Base-by-base conservation (phyloP, 495 filamentous ascomycete species). In the Coniosporium apollinis region DNA sequence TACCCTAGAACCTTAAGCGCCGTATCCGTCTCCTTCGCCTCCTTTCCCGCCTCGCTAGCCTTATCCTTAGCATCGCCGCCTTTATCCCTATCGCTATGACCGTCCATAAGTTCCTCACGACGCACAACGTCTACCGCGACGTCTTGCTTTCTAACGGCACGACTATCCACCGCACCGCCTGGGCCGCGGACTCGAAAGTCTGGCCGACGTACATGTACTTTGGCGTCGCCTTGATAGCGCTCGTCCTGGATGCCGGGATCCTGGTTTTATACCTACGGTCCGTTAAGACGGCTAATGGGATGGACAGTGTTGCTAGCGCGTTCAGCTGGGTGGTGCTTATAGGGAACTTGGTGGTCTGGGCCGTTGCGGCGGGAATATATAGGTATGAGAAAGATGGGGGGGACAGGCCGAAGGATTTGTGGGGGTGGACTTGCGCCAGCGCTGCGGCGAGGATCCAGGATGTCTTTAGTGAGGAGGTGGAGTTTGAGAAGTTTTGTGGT, bases 341-440 rank as follows among this genome's bases (percentile, higher is more conserved):
- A 1, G 37, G 17, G 10, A 31, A 45, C n/a, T 16, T 45, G 20
- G 26, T 31, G 8, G 21, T 40, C 4, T 45, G 38, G 37, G 33
- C 33, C 4, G 20, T 16, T 1, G 22, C 13, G 13, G 42, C 32
- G 15, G 33, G 19, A 5, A 14, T 37, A 10, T 45, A 45, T 35
- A 5, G 21, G 13, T 29, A 22, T 16, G 37, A 33, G 4, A 45
- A 37, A n/a, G 37, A 42, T 22, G 30, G 30, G 5, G 37, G 34
- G 0, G 25, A 37, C 15, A 22, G 33, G 20, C 34, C 24, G n/a
- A 50, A 45, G 17, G 53, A 58, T 42, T 37, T 58, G 5, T 58
- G 55, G 55, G 55, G 55, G 1, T 58, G 55, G 55, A 48, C 49
- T 11, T 58, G 55, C 40, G 46, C 41, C 28, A 18, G 28, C 10